A percentile compares a stretch with the other conserved stretches of the same genome.
Conservation (phyloP, 345 rosid genomes). For the Linum lewisii region DNA sequence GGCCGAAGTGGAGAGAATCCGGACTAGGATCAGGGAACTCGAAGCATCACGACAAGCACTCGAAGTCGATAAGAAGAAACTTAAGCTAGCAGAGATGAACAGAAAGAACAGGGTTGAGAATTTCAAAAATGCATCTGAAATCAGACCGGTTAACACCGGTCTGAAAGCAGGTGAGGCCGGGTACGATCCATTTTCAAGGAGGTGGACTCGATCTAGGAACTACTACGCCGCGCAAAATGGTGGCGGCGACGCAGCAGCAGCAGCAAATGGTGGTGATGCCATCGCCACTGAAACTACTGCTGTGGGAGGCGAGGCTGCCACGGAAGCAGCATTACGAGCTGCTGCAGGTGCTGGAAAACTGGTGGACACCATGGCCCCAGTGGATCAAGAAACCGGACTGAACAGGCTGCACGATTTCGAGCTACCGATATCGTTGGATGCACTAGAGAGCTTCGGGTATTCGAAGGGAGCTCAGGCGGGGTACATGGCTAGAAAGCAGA, state of each 20-base stretch:
- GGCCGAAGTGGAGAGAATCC: conserved; percentile 70
- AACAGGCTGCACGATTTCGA: conserved; percentile 71
- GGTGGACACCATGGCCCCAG: conserved; percentile 89
- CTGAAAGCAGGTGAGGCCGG: conserved; percentile 98
- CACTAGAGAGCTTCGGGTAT: too few species aligned
- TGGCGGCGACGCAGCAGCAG: conserved; percentile 17
- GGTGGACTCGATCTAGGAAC: conserved; percentile 95
- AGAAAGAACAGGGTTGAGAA: conserved; percentile 89
- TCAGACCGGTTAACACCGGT: conserved; percentile 38
- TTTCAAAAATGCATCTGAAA: conserved; percentile 86
- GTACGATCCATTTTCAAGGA: conserved; percentile 95
- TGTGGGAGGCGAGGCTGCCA: too few species aligned
- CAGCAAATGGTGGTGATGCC: conserved; percentile 18
- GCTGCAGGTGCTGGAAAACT: conserved; percentile 97
- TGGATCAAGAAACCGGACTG: conserved; percentile 72
- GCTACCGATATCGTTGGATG: conserved; percentile 51
- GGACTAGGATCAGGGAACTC: conserved; percentile 55
- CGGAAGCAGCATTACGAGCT: conserved; percentile 74
- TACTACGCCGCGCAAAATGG: conserved; percentile 73
- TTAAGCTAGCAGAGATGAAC: conserved; percentile 91
- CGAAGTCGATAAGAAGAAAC: conserved; percentile 64
- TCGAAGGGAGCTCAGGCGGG: conserved; percentile 78
- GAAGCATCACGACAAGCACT: conserved; percentile 67
- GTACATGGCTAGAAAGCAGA: conserved; percentile 86
- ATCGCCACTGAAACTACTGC: conserved; percentile 39